phyloP scores from a whole-genome alignment of 176 grass and related monocot species.

The Oryza brachyantha region DNA sequence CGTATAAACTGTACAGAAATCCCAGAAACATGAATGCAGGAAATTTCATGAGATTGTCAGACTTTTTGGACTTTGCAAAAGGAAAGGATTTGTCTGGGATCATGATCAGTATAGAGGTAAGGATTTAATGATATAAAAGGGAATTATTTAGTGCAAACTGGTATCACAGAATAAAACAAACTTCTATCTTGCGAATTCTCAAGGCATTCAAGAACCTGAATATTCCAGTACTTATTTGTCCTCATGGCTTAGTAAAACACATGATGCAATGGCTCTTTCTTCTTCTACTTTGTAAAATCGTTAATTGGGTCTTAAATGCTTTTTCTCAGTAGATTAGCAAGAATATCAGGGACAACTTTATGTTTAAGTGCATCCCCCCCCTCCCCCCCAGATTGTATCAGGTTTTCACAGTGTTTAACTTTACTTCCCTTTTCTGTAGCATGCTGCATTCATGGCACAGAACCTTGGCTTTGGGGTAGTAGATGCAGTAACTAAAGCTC shows the following conservation, averaged over 20 bases:
- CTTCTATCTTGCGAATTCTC: no score
- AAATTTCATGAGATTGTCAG: slow-evolving; percentile 76
- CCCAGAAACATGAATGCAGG: slow-evolving; percentile 60
- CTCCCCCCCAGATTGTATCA: not conserved
- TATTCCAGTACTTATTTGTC: no score
- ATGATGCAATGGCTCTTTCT: no score
- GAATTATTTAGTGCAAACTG: not conserved
- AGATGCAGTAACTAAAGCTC: slow-evolving; percentile 58
- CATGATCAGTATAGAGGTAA: slow-evolving; percentile 90
- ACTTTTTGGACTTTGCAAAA: slow-evolving; percentile 78
- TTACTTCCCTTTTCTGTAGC: slow-evolving; percentile 28
- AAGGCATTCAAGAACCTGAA: no score
- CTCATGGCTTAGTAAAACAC: no score
- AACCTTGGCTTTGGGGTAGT: slow-evolving; percentile 64
- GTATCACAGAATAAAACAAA: no score
- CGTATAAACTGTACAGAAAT: slow-evolving; percentile 25
- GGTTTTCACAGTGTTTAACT: not conserved
- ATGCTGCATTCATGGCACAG: slow-evolving; percentile 73
- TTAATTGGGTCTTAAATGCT: no score
- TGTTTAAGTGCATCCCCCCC: not conserved
- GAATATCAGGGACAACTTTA: not conserved
- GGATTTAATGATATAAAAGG: slow-evolving; percentile 14
- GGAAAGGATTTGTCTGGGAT: slow-evolving; percentile 58
- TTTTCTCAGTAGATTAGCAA: not conserved
- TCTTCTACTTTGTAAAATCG: no score